Percentiles rank a stretch among this genome's conserved stretches.
These are phyloP conservation scores for Amaranthus palmeri DNA, from an alignment of 148 eudicot species.

Conservation along the genomic window DNA sequence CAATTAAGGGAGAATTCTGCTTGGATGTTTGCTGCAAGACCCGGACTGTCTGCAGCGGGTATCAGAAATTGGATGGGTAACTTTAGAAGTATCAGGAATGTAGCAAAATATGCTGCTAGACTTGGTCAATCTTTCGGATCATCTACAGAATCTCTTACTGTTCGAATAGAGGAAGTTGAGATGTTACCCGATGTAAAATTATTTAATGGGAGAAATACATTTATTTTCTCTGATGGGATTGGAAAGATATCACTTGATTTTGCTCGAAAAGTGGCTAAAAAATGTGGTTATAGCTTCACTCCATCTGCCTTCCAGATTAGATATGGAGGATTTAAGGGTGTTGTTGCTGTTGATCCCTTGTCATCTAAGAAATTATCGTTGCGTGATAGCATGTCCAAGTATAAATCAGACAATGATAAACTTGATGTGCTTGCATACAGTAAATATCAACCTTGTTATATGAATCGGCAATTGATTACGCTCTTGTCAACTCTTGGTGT, in stretches of 20 bases:
- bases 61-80: conserved; percentile 87
- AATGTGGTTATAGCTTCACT: conserved; percentile 45
- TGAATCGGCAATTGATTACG: conserved; percentile 79
- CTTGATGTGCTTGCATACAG: conserved; percentile 73
- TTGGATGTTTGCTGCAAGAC: conserved; percentile 91
- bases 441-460: conserved; percentile 81
- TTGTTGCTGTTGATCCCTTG: conserved; percentile 79
- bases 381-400: conserved; percentile 79
- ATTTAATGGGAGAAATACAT: conserved; percentile 21
- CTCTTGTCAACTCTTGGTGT: conserved; percentile 86
- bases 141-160: conserved; percentile 75
- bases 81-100: conserved; percentile 58
- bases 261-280: conserved; percentile 61
- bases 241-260: conserved; percentile 81
- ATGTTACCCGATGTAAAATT: conserved; percentile 49
- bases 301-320: conserved; percentile 92
- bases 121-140: conserved; percentile 95
- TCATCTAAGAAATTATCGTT: conserved; percentile 56
- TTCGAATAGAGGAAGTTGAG: conserved; percentile 47
- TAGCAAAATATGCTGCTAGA: conserved; percentile 96
- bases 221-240: conserved; percentile 85
- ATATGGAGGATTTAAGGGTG: conserved; percentile 91
- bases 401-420: conserved; percentile 44
- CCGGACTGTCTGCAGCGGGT: conserved; percentile 50
- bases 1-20: conserved; percentile 81